Base-by-base conservation (phyloP, 129 eudicot species). In the Artemisia argyi region DNA sequence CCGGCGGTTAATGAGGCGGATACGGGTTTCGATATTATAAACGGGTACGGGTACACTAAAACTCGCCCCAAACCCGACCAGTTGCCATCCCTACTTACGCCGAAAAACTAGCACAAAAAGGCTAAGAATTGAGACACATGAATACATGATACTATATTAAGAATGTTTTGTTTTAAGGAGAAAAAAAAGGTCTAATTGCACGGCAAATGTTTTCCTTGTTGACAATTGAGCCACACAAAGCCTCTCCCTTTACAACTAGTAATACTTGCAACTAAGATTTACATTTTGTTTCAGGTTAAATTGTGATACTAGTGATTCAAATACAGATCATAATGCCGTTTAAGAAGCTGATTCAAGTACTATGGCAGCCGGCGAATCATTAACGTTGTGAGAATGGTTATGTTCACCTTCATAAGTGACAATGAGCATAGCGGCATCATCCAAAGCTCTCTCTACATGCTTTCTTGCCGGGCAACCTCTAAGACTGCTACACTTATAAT, bases 351-450 rank as follows among this genome's bases (percentile, higher is more conserved):
- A 92, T 87, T 89, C 98, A 18, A 89, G 91, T 52, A 92, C 89
- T 2, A 85, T 79, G 28, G 91, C 76, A 0, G 80, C 89, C 0
- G 96, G 84, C 26, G 95, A 6, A 13, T 87, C 88, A 11, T 84
- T 63, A 12, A 73, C 70, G 14, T 87, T 70, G 26, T 77, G 83
- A 11, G 94, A 78, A 70, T 95, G 99, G 64, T 83, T 90, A 80
- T 95, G 99, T n/a, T 95, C 99, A 2, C 96, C 97, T 79, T 95
- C 99, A 24, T 95, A 95, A 0, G 99, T 95, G 13, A 95, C 99
- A 15, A 88, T 83, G 1, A 95, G 73, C 99, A 95, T 90, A 1
- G 91, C 71, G 61, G 99, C 81, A 78, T 95, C 99, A 70, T 95
- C 99, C 47, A 86, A 68, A 1, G 99, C 96, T 65, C 91, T 77